Evolutionary conservation across 176 grass and related monocot species (phyloP).

Genomic region (Saccharum officinarum): DNA sequence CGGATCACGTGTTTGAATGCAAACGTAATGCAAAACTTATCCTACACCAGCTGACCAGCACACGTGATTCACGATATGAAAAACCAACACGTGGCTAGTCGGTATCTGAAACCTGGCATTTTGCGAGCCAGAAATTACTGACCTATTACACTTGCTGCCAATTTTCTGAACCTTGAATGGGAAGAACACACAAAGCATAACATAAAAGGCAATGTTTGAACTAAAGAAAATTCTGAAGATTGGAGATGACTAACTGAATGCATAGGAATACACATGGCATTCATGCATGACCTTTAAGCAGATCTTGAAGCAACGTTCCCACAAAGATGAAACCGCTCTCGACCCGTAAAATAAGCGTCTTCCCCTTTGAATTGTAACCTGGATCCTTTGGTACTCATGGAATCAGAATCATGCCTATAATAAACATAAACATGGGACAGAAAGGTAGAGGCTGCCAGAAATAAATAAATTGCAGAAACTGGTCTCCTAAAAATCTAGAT

Average conservation of each 20-base stretch:
- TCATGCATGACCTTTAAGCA: neutral
- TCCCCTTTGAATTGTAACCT: neutral
- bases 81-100: neutral
- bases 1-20: neutral
- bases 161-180: neutral
- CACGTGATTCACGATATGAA: neutral
- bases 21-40: slow-evolving; percentile 2
- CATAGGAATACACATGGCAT: neutral
- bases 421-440: neutral
- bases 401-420: neutral
- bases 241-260: neutral
- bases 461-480: neutral
- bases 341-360: too few relatives aligned
- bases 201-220: neutral
- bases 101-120: neutral
- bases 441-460: neutral
- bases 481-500: slow-evolving; percentile 1
- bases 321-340: neutral
- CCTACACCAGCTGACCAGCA: neutral
- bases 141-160: neutral
- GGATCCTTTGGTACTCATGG: neutral
- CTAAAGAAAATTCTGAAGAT: neutral
- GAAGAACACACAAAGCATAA: neutral
- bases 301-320: neutral
- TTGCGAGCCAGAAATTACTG: neutral